Percentiles rank a stretch among this genome's conserved stretches.
Evolutionary conservation across 2,329 filamentous ascomycete species (phyloP).

Genomic region (Sporothrix euskadiensis): DNA sequence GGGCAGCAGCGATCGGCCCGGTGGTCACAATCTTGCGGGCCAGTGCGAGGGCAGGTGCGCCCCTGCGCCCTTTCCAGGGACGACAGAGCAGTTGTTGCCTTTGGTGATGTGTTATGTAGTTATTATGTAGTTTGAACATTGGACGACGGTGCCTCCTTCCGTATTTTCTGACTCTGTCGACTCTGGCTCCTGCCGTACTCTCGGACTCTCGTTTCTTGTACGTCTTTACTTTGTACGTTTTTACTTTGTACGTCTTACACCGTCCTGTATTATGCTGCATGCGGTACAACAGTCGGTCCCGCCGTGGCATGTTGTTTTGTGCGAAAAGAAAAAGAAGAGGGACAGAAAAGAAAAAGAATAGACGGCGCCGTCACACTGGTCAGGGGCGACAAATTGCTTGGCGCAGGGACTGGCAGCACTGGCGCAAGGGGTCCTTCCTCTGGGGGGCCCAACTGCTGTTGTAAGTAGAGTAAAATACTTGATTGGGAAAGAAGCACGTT

Average conservation of each 20-base stretch:
- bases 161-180: neutral
- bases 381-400: slow-evolving; percentile 12
- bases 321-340: neutral
- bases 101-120: neutral
- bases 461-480: slow-evolving; percentile 22
- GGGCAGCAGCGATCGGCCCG: slow-evolving; percentile 22
- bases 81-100: neutral
- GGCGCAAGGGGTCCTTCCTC: slow-evolving; percentile 1
- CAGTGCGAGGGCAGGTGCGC: slow-evolving; percentile 4
- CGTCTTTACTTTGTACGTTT: neutral
- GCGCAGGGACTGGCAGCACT: slow-evolving; percentile 5
- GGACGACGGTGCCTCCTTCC: neutral
- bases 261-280: neutral
- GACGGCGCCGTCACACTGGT: slow-evolving; percentile 2
- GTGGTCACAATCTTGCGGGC: slow-evolving; percentile 17
- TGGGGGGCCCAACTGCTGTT: slow-evolving; percentile 5
- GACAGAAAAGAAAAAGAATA: neutral
- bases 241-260: neutral
- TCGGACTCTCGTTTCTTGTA: neutral
- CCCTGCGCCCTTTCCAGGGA: slow-evolving; percentile 10
- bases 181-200: neutral
- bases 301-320: neutral
- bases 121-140: neutral
- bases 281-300: neutral
- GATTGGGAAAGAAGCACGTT: slow-evolving; percentile 17